A percentile compares a stretch with the other conserved stretches of the same genome.
phyloP scores from a whole-genome alignment of 208 protist species.

The Phytomonas sp. region DNA sequence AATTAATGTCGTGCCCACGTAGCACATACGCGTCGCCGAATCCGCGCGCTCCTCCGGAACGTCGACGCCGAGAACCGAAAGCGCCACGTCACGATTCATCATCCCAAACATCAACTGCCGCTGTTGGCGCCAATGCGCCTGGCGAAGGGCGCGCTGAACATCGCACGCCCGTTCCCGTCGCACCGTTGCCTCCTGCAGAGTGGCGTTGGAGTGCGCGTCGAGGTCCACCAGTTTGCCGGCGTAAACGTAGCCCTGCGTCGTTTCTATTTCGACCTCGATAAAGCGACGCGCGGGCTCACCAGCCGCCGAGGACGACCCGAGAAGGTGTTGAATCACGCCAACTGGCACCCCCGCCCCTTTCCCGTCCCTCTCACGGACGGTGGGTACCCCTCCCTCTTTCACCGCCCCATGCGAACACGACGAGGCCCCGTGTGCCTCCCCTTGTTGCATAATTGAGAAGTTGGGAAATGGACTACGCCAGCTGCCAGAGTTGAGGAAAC shows the following conservation, averaged over 20 bases:
- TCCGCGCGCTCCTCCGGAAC: constrained; percentile 23
- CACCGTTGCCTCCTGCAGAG: constrained; percentile 42
- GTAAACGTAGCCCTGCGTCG: constrained; percentile 78
- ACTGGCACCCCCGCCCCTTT: too few relatives aligned
- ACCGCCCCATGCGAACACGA: too few relatives aligned
- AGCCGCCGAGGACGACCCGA: too few relatives aligned
- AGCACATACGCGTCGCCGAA: constrained; percentile 37
- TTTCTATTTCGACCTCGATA: constrained; percentile 66
- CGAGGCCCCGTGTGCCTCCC: too few relatives aligned
- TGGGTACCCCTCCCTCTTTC: too few relatives aligned
- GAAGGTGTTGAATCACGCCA: too few relatives aligned
- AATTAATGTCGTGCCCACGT: constrained; percentile 54
- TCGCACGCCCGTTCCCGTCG: constrained; percentile 56
- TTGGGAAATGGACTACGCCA: too few relatives aligned
- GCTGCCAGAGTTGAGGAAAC: too few relatives aligned
- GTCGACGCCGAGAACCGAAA: constrained; percentile 6
- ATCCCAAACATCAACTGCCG: constrained; percentile 12
- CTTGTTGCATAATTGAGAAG: too few relatives aligned
- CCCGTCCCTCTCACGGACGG: too few relatives aligned
- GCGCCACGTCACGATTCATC: constrained; percentile 1
- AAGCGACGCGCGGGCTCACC: too few relatives aligned
- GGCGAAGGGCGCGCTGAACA: constrained; percentile 32
- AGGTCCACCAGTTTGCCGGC: constrained; percentile 45
- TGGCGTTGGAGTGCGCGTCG: constrained; percentile 74
- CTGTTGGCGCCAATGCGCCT: constrained; percentile 14